Base-by-base conservation (phyloP, 164 flowering plant species). In the Dillenia turbinata region DNA sequence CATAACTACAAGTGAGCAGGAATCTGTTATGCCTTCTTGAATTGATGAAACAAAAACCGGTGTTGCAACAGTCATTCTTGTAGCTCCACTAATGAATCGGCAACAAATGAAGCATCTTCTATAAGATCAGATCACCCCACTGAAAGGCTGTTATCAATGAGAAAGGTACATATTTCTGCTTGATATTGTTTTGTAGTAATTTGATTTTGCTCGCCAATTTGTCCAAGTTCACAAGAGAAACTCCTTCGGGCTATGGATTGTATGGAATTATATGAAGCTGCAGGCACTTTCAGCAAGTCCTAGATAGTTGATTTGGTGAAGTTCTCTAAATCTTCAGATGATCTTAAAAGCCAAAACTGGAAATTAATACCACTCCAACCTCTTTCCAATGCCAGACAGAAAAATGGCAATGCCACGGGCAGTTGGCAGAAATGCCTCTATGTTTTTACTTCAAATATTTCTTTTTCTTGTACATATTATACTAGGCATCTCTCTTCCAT, bases 191-290 rank as follows among this genome's bases (percentile, higher is more conserved):
- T 47, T 56, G 44, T 10, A 17, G 40, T 59, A 10, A 14, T 22
- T 17, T 44, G 24, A 24, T 12, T 9, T 24, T 52, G 12, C 22
- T 14, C 59, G 53, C 69, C 63, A 52, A 81, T 86, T 61, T 84
- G 94, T 64, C 97, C 96, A 59, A 71, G 72, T 68, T 85, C 94
- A 69, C 90, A 79, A 71, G 86, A 83, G 73, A 76, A 67, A 61
- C 80, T 89, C 49, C 71, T 78, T 54, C 77, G 70, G 61, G 84
- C 85, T 13, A 71, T 81, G 85, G 73, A 73, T 56, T 72, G 64
- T 10, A 65, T 60, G 8, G 82, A 73, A 46, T 47, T 68, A 54
- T 54, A 49, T n/a, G 77, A 69, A 1, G 71, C 70, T n/a, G n/a
- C 15, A 2, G 69, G 74, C 13, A 26, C 50, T 33, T 50, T 51